phyloP scores from a whole-genome alignment of 331 rosid species.

The Quercus lobata region DNA sequence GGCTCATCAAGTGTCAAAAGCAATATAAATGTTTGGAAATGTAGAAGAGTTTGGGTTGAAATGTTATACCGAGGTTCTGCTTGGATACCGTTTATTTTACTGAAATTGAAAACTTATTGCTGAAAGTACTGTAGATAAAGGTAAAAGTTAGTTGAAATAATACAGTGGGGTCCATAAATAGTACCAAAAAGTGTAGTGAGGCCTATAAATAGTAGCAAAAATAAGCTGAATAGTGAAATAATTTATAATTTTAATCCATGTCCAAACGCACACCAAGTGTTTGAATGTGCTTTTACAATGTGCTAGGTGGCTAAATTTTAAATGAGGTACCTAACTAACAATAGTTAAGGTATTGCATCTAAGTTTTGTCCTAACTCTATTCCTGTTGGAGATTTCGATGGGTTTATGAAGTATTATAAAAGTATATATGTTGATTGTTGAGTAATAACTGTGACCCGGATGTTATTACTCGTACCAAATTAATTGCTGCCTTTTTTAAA shows the following conservation, averaged over 20 bases:
- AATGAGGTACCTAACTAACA: no score
- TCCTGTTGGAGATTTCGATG: constrained; percentile 39
- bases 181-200: fast-evolving
- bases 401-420: constrained; percentile 50
- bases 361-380: constrained; percentile 25
- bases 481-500: constrained; percentile 50
- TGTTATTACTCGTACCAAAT: constrained; percentile 46
- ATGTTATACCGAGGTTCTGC: not conserved
- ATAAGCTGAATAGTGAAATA: no score
- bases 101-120: no score
- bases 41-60: constrained; percentile 53
- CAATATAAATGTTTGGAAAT: constrained; percentile 45
- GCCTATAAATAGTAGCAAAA: no score
- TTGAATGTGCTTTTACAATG: constrained; percentile 55
- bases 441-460: constrained; percentile 45
- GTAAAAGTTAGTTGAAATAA: no score
- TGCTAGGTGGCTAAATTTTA: not conserved
- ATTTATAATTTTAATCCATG: no score
- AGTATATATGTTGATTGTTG: constrained; percentile 17
- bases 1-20: constrained; percentile 58
- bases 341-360: fast-evolving
- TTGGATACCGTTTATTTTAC: no score
- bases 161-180: no score
- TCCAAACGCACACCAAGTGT: constrained; percentile 15
- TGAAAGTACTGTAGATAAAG: no score